phyloP scores from a whole-genome alignment of 1,284 basidiomycete species.

The Moesziomyces parantarcticus region DNA sequence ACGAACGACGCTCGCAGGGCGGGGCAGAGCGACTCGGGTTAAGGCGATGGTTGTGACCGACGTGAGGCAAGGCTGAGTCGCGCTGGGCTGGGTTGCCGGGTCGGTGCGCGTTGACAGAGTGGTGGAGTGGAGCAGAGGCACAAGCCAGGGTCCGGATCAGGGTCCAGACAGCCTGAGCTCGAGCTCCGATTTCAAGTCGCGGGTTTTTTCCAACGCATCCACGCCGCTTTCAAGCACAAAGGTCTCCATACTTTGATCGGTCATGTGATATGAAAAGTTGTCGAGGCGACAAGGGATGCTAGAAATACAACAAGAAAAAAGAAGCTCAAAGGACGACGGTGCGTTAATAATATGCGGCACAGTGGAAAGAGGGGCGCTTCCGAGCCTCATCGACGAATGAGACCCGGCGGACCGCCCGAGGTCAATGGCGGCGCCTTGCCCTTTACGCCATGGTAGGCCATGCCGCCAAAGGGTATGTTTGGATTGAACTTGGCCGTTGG shows the following conservation, averaged over 20 bases:
- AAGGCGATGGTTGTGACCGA: neutral
- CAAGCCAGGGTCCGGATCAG: neutral
- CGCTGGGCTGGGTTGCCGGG: too few species aligned
- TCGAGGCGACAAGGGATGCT: constrained; percentile 3
- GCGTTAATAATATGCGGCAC: too few species aligned
- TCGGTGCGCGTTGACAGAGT: neutral
- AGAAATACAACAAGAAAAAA: constrained; percentile 33
- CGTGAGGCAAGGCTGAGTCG: neutral
- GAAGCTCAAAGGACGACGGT: constrained; percentile 1
- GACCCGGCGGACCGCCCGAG: constrained; percentile 25
- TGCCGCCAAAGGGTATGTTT: constrained; percentile 33
- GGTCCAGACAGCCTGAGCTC: neutral
- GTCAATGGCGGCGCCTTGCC: constrained; percentile 41
- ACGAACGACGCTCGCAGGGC: neutral
- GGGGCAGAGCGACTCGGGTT: neutral
- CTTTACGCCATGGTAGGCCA: constrained; percentile 42
- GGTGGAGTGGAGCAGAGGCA: neutral
- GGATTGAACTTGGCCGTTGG: constrained; percentile 11
- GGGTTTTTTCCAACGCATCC: too few species aligned
- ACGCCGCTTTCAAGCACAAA: too few species aligned
- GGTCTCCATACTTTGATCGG: too few species aligned
- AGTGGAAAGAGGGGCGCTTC: too few species aligned
- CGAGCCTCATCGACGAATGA: constrained; percentile 25
- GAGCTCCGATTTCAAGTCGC: too few species aligned
- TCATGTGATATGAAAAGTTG: neutral